These are phyloP conservation scores for Drechslerella dactyloides DNA, from an alignment of 2,329 filamentous ascomycete genomes.

Conservation along the genomic window DNA sequence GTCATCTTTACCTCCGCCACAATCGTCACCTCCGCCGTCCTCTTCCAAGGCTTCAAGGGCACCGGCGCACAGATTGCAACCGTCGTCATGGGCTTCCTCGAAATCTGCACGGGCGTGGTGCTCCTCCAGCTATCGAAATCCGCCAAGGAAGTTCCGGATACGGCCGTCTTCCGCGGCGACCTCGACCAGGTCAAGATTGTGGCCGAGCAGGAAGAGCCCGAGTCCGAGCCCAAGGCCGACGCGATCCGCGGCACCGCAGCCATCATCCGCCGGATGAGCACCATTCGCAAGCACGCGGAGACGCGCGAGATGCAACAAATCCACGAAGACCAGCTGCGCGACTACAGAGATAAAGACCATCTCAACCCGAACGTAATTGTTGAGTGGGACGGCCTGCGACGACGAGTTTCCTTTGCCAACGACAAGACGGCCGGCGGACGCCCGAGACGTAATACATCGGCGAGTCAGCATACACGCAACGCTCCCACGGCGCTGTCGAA, in stretches of 20 bases:
- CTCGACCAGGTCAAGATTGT: constrained; percentile 95
- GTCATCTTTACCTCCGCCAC: constrained; percentile 97
- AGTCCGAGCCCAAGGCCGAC: constrained; percentile 93
- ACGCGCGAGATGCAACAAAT: constrained; percentile 78
- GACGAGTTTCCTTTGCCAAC: constrained; percentile 61
- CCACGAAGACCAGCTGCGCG: constrained; percentile 75
- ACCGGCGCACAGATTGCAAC: constrained; percentile 72
- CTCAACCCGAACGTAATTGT: constrained; percentile 74
- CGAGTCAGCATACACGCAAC: constrained; percentile 58
- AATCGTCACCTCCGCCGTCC: constrained; percentile 87
- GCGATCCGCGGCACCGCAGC: constrained; percentile 90
- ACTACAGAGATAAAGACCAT: constrained; percentile 74
- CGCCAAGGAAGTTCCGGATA: constrained; percentile 93
- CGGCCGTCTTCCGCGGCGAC: constrained; percentile 88
- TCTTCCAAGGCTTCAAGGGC: constrained; percentile 94
- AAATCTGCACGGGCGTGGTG: constrained; percentile 91
- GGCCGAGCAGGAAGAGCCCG: constrained; percentile 92
- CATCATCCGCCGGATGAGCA: constrained; percentile 82
- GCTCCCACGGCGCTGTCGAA: constrained; percentile 20
- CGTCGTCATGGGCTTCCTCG: constrained; percentile 89
- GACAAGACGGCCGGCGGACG: constrained; percentile 43
- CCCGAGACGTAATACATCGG: constrained; percentile 62
- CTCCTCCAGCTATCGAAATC: constrained; percentile 96
- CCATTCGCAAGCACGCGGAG: constrained; percentile 76
- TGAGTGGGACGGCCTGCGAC: constrained; percentile 89